Evolutionary conservation across 192 early-diverging fungal species (phyloP).

Genomic region (Obelidium mucronatum): DNA sequence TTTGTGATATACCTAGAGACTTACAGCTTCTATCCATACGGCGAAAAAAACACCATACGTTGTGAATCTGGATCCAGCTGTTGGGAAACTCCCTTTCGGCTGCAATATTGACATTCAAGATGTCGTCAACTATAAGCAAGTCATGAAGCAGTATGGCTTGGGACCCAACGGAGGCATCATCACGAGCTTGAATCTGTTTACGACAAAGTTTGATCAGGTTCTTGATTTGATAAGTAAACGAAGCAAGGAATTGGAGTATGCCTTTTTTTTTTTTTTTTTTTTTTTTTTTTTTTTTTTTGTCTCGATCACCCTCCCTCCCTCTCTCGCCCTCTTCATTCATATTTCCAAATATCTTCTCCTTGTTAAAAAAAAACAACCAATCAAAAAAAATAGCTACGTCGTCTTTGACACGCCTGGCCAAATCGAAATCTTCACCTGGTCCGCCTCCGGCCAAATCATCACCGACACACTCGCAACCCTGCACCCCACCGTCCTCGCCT

Average conservation of each 20-base stretch:
- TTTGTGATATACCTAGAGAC: constrained; percentile 55
- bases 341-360: too few relatives aligned
- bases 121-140: constrained; percentile 98
- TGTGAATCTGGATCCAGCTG: constrained; percentile 95
- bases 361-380: constrained; percentile 12
- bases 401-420: constrained; percentile 96
- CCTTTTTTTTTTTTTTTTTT: too few relatives aligned
- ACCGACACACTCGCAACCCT: constrained; percentile 91
- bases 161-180: constrained; percentile 98
- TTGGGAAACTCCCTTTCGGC: constrained; percentile 83
- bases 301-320: background rate
- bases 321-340: too few relatives aligned
- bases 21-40: constrained; percentile 84
- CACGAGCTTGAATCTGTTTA: constrained; percentile 94
- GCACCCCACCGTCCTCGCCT: constrained; percentile 90
- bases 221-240: constrained; percentile 86
- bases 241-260: constrained; percentile 71
- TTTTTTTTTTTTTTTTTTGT: too few relatives aligned
- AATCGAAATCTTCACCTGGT: constrained; percentile 99
- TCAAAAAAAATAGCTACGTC: constrained; percentile 65
- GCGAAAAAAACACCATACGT: constrained; percentile 83
- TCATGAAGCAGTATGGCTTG: constrained; percentile 97
- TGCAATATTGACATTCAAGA: constrained; percentile 98
- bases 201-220: constrained; percentile 99
- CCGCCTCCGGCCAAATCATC: constrained; percentile 94